These are phyloP conservation scores for Hordeum pubiflorum DNA, from an alignment of 202 grass and related monocot genomes.

Conservation along the genomic window DNA sequence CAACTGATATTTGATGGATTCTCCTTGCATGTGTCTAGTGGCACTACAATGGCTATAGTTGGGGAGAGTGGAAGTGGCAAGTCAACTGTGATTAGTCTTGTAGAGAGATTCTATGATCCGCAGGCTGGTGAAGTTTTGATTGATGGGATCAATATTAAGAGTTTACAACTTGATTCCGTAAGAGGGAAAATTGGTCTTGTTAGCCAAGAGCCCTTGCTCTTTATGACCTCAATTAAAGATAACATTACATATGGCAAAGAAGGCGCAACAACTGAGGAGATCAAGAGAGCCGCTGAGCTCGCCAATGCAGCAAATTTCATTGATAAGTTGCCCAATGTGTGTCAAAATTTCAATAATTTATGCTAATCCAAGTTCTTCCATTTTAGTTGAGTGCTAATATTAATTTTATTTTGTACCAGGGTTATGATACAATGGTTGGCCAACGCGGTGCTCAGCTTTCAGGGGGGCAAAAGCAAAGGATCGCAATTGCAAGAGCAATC, in stretches of 20 bases:
- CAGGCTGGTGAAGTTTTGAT: slow-evolving; percentile 71
- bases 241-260: slow-evolving; percentile 87
- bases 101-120: slow-evolving; percentile 84
- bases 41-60: slow-evolving; percentile 84
- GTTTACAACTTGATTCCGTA: slow-evolving; percentile 53
- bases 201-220: slow-evolving; percentile 86
- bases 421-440: slow-evolving; percentile 77
- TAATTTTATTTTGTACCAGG: slow-evolving; percentile 33
- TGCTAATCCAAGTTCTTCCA: neutral
- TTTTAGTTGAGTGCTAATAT: slow-evolving; percentile 5
- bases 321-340: slow-evolving; percentile 85
- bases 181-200: slow-evolving; percentile 75
- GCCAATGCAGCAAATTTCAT: slow-evolving; percentile 86
- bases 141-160: slow-evolving; percentile 75
- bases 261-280: slow-evolving; percentile 63
- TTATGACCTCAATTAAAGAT: slow-evolving; percentile 78
- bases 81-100: slow-evolving; percentile 79
- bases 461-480: slow-evolving; percentile 83
- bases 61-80: slow-evolving; percentile 88
- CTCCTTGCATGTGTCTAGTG: slow-evolving; percentile 53
- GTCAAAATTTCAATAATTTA: neutral
- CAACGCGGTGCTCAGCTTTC: slow-evolving; percentile 89
- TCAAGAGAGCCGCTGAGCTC: slow-evolving; percentile 65
- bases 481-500: slow-evolving; percentile 87
- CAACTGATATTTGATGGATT: slow-evolving; percentile 73